A percentile compares a stretch with the other conserved stretches of the same genome.
Evolutionary conservation across 2,329 filamentous ascomycete genomes (phyloP).

Genomic region (Akanthomyces uredinophilus): DNA sequence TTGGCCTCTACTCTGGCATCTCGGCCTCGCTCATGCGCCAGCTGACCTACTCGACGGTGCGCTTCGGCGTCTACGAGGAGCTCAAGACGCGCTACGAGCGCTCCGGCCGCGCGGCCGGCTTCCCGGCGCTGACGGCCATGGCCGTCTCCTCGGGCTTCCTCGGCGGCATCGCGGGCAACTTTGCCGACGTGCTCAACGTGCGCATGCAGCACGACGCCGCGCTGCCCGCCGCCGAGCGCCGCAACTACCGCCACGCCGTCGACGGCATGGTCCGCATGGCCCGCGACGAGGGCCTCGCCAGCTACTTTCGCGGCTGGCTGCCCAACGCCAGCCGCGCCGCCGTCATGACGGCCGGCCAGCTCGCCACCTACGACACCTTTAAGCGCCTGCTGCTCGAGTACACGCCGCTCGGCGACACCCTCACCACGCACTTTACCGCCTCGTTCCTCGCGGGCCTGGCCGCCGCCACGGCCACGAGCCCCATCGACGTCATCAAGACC

Average conservation of each 20-base stretch:
- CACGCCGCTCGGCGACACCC: slow-evolving; percentile 62
- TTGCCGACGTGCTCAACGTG: slow-evolving; percentile 93
- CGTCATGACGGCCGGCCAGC: slow-evolving; percentile 82
- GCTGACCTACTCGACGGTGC: slow-evolving; percentile 91
- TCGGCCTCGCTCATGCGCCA: slow-evolving; percentile 91
- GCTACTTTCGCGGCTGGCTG: slow-evolving; percentile 79
- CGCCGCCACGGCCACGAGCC: slow-evolving; percentile 78
- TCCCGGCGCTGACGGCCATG: slow-evolving; percentile 75
- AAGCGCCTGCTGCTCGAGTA: slow-evolving; percentile 64
- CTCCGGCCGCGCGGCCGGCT: slow-evolving; percentile 51
- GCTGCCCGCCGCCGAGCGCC: slow-evolving; percentile 64
- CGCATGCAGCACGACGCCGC: slow-evolving; percentile 94
- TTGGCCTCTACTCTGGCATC: slow-evolving; percentile 83
- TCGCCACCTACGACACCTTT: slow-evolving; percentile 80
- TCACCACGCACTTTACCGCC: slow-evolving; percentile 74
- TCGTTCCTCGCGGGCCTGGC: slow-evolving; percentile 75
- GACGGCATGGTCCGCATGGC: slow-evolving; percentile 84
- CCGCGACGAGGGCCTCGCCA: slow-evolving; percentile 70
- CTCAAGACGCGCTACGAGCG: slow-evolving; percentile 63
- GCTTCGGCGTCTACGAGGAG: slow-evolving; percentile 95
- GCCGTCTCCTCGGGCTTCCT: slow-evolving; percentile 79
- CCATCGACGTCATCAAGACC: slow-evolving; percentile 87
- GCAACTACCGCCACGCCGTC: slow-evolving; percentile 85
- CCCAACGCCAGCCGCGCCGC: slow-evolving; percentile 76
- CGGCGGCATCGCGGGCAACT: slow-evolving; percentile 87